These are phyloP conservation scores for Acanthamoeba comandoni DNA, from an alignment of 208 protist genomes.

Conservation along the genomic window DNA sequence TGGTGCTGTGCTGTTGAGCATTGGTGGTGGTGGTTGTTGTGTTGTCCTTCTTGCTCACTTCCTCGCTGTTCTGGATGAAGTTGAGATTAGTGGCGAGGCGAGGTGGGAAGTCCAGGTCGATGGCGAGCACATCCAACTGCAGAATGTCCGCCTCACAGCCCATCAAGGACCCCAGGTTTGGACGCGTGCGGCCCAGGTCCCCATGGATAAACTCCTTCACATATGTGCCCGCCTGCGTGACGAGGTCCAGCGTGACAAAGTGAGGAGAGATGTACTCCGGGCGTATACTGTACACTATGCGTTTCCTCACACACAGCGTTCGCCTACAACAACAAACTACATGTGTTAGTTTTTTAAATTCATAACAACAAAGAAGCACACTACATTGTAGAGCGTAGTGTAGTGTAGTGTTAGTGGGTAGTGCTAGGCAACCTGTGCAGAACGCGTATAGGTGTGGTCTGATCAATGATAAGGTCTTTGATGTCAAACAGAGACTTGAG, in stretches of 20 bases:
- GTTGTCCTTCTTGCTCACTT: too few species aligned
- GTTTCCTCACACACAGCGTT: constrained; percentile 65
- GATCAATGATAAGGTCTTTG: constrained; percentile 79
- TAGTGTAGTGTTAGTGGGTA: too few species aligned
- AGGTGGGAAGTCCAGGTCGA: constrained; percentile 81
- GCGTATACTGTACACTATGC: constrained; percentile 77
- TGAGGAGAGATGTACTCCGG: constrained; percentile 79
- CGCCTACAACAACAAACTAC: constrained; percentile 56
- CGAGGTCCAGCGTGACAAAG: constrained; percentile 82
- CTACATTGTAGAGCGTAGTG: constrained; percentile 1
- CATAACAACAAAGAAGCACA: constrained; percentile 37
- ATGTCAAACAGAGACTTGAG: constrained; percentile 38
- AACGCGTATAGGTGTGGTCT: constrained; percentile 88
- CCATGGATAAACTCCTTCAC: constrained; percentile 90
- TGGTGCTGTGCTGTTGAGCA: too few species aligned
- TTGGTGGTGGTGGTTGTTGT: too few species aligned
- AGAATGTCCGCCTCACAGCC: constrained; percentile 85
- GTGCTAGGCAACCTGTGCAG: too few species aligned
- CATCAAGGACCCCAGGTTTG: constrained; percentile 83
- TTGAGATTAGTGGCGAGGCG: too few species aligned
- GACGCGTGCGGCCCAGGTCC: constrained; percentile 87
- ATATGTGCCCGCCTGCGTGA: constrained; percentile 87
- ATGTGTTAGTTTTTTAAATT: too few species aligned
- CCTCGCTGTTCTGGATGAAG: too few species aligned
- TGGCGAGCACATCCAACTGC: constrained; percentile 85